Evolutionary conservation across 331 rosid species (phyloP).

Genomic region (Ulmus americana): DNA sequence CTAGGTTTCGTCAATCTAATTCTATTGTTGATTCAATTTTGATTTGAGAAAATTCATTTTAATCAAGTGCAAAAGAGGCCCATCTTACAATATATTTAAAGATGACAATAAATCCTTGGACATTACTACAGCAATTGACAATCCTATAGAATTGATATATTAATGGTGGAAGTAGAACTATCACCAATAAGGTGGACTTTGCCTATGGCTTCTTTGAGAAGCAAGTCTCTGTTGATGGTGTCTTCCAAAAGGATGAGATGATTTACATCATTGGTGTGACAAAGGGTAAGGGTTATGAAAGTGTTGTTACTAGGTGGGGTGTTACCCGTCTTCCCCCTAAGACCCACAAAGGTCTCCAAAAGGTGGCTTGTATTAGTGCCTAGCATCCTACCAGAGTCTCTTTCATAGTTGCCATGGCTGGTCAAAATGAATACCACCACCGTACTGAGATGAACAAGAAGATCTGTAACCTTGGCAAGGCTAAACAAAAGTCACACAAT

Average conservation of each 20-base stretch:
- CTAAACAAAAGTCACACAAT: conserved; percentile 10
- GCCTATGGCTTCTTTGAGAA: conserved; percentile 15
- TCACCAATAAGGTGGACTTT: conserved; percentile 12
- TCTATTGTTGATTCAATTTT: too few species aligned
- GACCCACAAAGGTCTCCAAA: conserved; percentile 14
- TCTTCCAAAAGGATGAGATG: conserved; percentile 19
- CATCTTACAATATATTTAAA: too few species aligned
- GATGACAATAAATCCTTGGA: too few species aligned
- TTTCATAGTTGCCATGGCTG: conserved; percentile 14
- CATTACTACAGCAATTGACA: too few species aligned
- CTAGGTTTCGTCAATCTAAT: too few species aligned
- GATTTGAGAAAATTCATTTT: too few species aligned
- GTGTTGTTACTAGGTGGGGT: conserved; percentile 15
- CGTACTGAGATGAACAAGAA: conserved; percentile 19
- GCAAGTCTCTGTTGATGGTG: conserved; percentile 13
- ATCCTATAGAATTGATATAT: too few species aligned
- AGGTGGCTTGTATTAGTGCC: conserved; percentile 17
- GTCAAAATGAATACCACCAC: conserved; percentile 14
- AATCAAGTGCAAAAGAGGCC: too few species aligned
- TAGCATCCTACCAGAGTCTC: conserved; percentile 17
- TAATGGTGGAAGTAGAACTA: not conserved
- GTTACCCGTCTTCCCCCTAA: conserved; percentile 14
- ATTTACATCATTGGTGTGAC: conserved; percentile 19
- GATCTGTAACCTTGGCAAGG: conserved; percentile 14
- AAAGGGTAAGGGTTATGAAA: conserved; percentile 11